Evolutionary conservation across 2,329 filamentous ascomycete species (phyloP), one percentile per base, ranked within the genome.

Genomic region (Colletotrichum coccodes): DNA sequence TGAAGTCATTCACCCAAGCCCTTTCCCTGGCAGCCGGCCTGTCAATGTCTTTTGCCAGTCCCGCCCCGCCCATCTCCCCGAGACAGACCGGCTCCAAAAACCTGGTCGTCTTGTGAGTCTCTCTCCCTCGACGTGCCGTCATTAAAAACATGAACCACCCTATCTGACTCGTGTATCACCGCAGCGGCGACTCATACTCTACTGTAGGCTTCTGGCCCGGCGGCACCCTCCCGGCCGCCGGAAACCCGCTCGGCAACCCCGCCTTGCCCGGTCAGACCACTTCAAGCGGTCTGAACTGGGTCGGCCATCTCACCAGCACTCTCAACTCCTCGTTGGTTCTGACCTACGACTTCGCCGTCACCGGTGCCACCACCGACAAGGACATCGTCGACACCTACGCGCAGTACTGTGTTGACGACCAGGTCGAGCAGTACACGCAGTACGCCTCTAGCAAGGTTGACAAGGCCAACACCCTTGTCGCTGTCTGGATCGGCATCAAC

Each of bases 161-260:
- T 14, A 21, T 12, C 44, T 71, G 4, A 72, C 60, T 36, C 47
- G 4, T 5, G 16, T 36, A 12, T 58, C 4, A 8, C 23, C 16
- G 23, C 11, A 87, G 85, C 72, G 88, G 88, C 49, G 86, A 90
- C 73, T 89, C 86, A 5, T 90, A 90, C 77, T 86, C 87, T 1
- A 83, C 85, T 71, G 89, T 87, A 2, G 85, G 85, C 46, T 91
- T 91, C 79, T 78, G 87, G 72, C 75, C 84, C 49, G 79, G 77
- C 36, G 78, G 79, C 23, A 77, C 80, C 3, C 85, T 89, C 64
- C 87, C 89, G 9, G 84, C 80, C n/a, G 70, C 79, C 12, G 76
- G 78, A 6, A 88, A 89, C 73, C 88, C 89, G 1, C 79, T 91
- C 70, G 89, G 89, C 12, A 91, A 91, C 77, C 89, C 89, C 1